Percentiles rank a stretch among this genome's conserved stretches.
Evolutionary conservation across 805 yeast species (phyloP).

Genomic region (Barnettozyma sucrosica): DNA sequence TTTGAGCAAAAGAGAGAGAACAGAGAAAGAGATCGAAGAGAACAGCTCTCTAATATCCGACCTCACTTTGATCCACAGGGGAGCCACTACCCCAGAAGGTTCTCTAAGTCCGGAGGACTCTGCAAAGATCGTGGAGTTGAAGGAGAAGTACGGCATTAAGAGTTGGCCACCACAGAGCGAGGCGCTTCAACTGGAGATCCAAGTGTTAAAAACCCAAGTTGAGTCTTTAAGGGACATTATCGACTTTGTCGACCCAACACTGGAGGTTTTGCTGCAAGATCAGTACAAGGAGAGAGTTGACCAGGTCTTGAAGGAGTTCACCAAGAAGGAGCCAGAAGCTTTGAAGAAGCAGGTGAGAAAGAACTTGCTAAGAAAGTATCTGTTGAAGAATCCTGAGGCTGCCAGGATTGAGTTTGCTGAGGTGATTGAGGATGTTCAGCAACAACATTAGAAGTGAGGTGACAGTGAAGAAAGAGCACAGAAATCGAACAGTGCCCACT

Average conservation of each 20-base stretch:
- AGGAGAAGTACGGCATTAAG: constrained; percentile 39
- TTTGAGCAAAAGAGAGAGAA: constrained; percentile 39
- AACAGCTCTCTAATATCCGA: constrained; percentile 29
- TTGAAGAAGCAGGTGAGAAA: constrained; percentile 53
- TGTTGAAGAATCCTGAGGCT: constrained; percentile 30
- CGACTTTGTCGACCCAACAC: constrained; percentile 30
- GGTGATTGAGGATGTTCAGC: constrained; percentile 14
- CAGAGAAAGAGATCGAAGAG: constrained; percentile 25
- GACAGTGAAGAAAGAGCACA: neutral
- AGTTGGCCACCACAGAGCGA: constrained; percentile 42
- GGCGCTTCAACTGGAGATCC: constrained; percentile 35
- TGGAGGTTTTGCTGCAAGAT: constrained; percentile 32
- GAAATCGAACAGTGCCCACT: neutral
- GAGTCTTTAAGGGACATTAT: constrained; percentile 27
- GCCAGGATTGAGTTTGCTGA: constrained; percentile 21
- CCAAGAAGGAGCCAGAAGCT: constrained; percentile 33
- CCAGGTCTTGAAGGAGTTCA: constrained; percentile 30
- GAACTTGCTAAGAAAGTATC: constrained; percentile 65
- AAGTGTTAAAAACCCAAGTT: constrained; percentile 26
- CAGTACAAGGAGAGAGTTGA: constrained; percentile 33
- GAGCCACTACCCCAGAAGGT: constrained; percentile 23
- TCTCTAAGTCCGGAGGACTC: constrained; percentile 30
- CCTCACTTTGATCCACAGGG: constrained; percentile 25
- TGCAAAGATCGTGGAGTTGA: constrained; percentile 33
- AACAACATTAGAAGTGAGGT: neutral